phyloP scores from a whole-genome alignment of 768 basidiomycete genomes.

The Vararia minispora region DNA sequence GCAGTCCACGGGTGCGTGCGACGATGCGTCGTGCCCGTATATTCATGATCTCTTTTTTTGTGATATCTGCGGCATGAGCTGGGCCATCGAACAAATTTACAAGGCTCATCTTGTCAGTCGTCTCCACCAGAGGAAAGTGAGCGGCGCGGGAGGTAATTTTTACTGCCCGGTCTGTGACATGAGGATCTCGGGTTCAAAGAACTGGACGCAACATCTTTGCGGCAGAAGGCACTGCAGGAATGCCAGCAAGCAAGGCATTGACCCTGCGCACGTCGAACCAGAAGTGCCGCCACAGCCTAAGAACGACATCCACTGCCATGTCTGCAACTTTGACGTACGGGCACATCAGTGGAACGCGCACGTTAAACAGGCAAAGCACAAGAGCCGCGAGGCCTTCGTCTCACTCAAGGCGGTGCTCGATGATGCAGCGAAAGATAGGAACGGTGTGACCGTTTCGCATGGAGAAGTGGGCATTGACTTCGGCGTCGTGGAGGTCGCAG shows the following conservation, averaged over 20 bases:
- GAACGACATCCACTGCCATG: slow-evolving; percentile 3
- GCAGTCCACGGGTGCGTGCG: slow-evolving; percentile 12
- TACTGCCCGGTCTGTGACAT: no score
- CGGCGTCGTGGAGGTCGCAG: slow-evolving; percentile 32
- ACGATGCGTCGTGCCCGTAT: slow-evolving; percentile 6
- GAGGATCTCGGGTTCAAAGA: no score
- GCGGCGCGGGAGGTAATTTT: no score
- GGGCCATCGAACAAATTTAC: background rate
- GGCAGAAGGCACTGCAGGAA: no score
- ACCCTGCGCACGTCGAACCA: no score
- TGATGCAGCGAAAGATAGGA: slow-evolving; percentile 43
- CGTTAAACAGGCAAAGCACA: slow-evolving; percentile 20
- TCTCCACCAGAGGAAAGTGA: slow-evolving; percentile 5
- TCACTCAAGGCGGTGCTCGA: slow-evolving; percentile 33
- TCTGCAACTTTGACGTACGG: slow-evolving; percentile 15
- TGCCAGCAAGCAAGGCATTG: no score
- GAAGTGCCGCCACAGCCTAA: no score
- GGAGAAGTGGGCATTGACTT: slow-evolving; percentile 33
- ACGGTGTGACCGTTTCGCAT: slow-evolving; percentile 32
- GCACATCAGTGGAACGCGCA: slow-evolving; percentile 26
- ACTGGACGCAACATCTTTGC: no score
- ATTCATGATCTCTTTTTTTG: slow-evolving; percentile 17
- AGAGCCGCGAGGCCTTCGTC: slow-evolving; percentile 26
- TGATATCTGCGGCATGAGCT: slow-evolving; percentile 13
- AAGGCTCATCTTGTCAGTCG: slow-evolving; percentile 6